Conservation (phyloP, 2,329 filamentous ascomycete genomes). For the Aplosporella prunicola region DNA sequence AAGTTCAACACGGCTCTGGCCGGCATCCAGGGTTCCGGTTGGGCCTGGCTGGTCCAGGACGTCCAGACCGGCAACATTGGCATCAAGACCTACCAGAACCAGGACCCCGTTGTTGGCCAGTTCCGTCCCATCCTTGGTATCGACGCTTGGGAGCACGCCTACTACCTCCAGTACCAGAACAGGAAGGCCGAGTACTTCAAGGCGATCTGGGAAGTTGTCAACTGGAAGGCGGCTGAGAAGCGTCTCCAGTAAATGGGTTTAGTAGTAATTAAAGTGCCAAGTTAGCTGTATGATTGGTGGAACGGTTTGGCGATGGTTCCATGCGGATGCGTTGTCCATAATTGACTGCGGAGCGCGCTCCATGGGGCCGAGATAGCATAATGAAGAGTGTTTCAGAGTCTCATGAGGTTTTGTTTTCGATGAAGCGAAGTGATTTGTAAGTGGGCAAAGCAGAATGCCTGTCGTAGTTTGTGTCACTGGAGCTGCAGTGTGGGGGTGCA, state of each 20-base stretch:
- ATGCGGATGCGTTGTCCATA: too few relatives aligned
- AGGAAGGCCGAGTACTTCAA: constrained; percentile 93
- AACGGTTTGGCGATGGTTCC: too few relatives aligned
- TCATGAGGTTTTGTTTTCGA: too few relatives aligned
- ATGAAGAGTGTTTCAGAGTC: too few relatives aligned
- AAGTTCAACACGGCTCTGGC: constrained; percentile 56
- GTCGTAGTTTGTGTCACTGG: too few relatives aligned
- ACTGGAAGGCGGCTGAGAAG: constrained; percentile 85
- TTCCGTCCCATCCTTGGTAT: constrained; percentile 77
- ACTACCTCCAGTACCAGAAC: constrained; percentile 95
- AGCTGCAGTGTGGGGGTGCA: too few relatives aligned
- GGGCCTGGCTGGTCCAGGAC: constrained; percentile 55
- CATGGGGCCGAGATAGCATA: too few relatives aligned
- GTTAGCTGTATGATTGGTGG: too few relatives aligned
- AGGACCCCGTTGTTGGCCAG: constrained; percentile 79
- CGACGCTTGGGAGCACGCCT: constrained; percentile 94
- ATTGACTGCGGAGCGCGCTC: too few relatives aligned
- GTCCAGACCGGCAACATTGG: constrained; percentile 50
- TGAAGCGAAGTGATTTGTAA: too few relatives aligned
- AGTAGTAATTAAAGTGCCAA: too few relatives aligned
- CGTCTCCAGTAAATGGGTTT: constrained; percentile 50
- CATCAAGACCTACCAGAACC: constrained; percentile 69
- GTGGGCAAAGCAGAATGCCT: too few relatives aligned
- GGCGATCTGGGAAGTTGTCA: constrained; percentile 89
- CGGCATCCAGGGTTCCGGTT: constrained; percentile 56